Percentiles rank a stretch among this genome's conserved stretches.
These are phyloP conservation scores for Podospora bellae-mahoneyi DNA, from an alignment of 495 filamentous ascomycete genomes.

Conservation along the genomic window DNA sequence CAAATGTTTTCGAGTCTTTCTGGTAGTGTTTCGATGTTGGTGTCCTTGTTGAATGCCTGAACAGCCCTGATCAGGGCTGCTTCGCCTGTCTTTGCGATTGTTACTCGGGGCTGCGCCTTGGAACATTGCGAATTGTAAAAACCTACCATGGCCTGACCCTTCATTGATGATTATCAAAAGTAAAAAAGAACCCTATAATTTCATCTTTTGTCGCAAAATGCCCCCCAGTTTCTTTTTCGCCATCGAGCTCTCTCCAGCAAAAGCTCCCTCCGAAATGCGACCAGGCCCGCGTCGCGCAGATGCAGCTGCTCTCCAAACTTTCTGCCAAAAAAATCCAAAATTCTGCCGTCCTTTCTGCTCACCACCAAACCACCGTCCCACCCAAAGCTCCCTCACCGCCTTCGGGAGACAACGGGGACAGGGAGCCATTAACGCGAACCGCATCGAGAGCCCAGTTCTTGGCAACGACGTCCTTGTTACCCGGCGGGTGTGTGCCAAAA, in stretches of 20 bases:
- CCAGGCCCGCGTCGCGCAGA: constrained; percentile 11
- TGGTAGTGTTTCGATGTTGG: constrained; percentile 31
- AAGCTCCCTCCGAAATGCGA: not conserved
- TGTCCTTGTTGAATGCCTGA: constrained; percentile 40
- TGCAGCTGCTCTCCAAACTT: constrained; percentile 2
- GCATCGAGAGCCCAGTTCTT: constrained; percentile 19
- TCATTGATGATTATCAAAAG: constrained; percentile 17
- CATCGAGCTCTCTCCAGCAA: not conserved
- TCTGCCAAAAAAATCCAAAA: constrained; percentile 31
- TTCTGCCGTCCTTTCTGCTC: constrained; percentile 35
- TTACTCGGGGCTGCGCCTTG: not conserved
- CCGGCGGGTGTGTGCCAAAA: constrained; percentile 2
- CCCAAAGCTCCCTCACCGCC: constrained; percentile 31
- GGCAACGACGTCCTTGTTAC: constrained; percentile 15
- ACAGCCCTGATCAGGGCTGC: constrained; percentile 28
- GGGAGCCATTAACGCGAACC: constrained; percentile 19
- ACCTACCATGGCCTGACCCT: constrained; percentile 4
- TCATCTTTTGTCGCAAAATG: not conserved
- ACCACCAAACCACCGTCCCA: not conserved
- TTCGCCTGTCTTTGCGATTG: constrained; percentile 22
- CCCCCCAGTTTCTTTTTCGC: not conserved
- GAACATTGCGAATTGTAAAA: not conserved
- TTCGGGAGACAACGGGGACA: constrained; percentile 33
- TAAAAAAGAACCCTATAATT: not conserved
- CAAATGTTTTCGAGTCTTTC: constrained; percentile 42